Conservation (phyloP, 2,329 filamentous ascomycete species). For the Penicillium occitanis region DNA sequence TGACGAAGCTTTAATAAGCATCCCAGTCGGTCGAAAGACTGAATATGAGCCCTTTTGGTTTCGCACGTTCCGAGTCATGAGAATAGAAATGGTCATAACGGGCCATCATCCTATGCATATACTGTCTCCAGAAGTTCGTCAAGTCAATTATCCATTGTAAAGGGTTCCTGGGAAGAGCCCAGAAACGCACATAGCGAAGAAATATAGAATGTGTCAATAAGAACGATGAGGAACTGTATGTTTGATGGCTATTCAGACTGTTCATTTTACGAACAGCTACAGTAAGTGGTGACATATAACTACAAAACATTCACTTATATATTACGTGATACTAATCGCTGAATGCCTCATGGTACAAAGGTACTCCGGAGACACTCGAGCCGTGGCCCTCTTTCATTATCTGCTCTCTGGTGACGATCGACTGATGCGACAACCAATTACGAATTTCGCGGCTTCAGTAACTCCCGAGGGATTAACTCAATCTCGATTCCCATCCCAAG, state of each 20-base stretch:
- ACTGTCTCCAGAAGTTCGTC: not conserved
- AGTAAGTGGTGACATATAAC: not conserved
- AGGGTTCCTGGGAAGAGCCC: not conserved
- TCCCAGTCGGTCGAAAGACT: not conserved
- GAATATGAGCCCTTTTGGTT: slow-evolving; percentile 1
- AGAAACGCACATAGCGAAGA: not conserved
- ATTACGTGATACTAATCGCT: not conserved
- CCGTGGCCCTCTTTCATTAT: not conserved
- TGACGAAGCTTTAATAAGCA: not conserved
- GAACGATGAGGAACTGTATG: not conserved
- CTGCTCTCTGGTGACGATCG: not conserved
- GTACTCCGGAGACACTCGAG: not conserved
- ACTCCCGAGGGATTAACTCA: not conserved
- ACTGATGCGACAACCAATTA: not conserved
- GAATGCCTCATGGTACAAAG: not conserved
- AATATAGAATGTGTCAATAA: not conserved
- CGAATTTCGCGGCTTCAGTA: not conserved
- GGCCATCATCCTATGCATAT: not conserved
- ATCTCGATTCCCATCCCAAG: not conserved
- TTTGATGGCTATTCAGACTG: not conserved
- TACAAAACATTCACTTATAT: not conserved
- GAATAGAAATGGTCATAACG: not conserved
- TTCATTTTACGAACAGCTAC: not conserved
- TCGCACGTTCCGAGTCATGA: not conserved
- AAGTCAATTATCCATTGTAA: not conserved